These are phyloP conservation scores for Paraphaeosphaeria sporulosa DNA, from an alignment of 2,329 filamentous ascomycete species.

Conservation along the genomic window DNA sequence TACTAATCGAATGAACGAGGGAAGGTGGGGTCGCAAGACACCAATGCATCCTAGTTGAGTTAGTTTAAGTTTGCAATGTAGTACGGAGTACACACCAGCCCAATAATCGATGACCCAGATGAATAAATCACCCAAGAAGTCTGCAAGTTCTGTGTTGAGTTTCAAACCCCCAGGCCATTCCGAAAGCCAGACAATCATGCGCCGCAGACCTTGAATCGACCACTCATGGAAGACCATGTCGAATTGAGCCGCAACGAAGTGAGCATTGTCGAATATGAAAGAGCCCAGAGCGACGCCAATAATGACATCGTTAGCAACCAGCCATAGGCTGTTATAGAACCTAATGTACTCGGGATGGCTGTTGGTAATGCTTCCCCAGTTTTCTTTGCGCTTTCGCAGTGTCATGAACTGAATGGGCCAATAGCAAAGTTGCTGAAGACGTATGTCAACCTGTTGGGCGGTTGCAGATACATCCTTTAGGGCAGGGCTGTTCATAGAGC, in stretches of 20 bases:
- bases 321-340: conserved; percentile 98
- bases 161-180: conserved; percentile 94
- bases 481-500: conserved; percentile 75
- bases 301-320: conserved; percentile 97
- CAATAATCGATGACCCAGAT: conserved; percentile 99
- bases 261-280: conserved; percentile 94
- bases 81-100: conserved; percentile 69
- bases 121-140: conserved; percentile 94
- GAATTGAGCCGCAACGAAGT: conserved; percentile 82
- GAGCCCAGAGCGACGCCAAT: conserved; percentile 96
- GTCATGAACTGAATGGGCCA: conserved; percentile 98
- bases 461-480: conserved; percentile 96
- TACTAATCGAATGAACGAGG: conserved; percentile 87
- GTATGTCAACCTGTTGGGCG: conserved; percentile 96
- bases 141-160: conserved; percentile 89
- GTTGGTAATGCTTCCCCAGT: conserved; percentile 95
- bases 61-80: conserved; percentile 9
- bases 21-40: conserved; percentile 79
- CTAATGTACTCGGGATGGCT: conserved; percentile 98
- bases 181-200: conserved; percentile 95
- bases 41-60: conserved; percentile 72
- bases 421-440: conserved; percentile 97
- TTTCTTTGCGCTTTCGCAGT: conserved; percentile 83
- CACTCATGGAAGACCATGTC: conserved; percentile 78
- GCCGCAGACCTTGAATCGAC: conserved; percentile 85